Conservation (phyloP, 805 yeast species). For the Monosporozyma aerobia region DNA sequence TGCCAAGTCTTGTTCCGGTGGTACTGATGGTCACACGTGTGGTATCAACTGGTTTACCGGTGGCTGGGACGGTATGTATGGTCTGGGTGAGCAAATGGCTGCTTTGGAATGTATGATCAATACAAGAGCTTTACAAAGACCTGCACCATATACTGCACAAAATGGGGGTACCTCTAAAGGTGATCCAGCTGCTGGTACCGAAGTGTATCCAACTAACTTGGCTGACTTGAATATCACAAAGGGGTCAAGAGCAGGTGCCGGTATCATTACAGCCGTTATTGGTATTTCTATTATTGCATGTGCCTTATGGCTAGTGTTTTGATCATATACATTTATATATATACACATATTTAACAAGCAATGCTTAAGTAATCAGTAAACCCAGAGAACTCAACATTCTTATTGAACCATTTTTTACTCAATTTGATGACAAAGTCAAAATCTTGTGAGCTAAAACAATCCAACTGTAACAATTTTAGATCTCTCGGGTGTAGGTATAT, state of each 20-base stretch:
- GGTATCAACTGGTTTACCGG: conserved; percentile 66
- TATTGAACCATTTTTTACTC: conserved; percentile 18
- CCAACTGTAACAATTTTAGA: conserved; percentile 20
- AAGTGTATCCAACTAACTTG: conserved; percentile 30
- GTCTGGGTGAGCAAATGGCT: conserved; percentile 85
- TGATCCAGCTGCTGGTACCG: conserved; percentile 59
- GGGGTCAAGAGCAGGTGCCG: conserved; percentile 60
- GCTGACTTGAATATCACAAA: conserved; percentile 35
- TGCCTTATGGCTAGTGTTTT: conserved; percentile 38
- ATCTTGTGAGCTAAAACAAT: conserved; percentile 29
- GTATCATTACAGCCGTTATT: conserved; percentile 51
- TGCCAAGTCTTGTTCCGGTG: conserved; percentile 78
- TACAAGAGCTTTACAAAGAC: conserved; percentile 28
- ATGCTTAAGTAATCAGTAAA: conserved; percentile 1
- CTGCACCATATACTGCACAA: conserved; percentile 52
- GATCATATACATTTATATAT: neutral
- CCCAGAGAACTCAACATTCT: conserved; percentile 5
- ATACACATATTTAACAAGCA: neutral
- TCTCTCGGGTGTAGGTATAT: conserved; percentile 14
- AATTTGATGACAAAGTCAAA: conserved; percentile 16
- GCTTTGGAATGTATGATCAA: conserved; percentile 61
- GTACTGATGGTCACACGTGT: conserved; percentile 80
- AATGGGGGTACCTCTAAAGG: conserved; percentile 69
- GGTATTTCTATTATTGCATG: conserved; percentile 38
- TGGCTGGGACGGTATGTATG: conserved; percentile 61